phyloP scores from a whole-genome alignment of 108 stramenopile species.

The Cyclotella cryptica region DNA sequence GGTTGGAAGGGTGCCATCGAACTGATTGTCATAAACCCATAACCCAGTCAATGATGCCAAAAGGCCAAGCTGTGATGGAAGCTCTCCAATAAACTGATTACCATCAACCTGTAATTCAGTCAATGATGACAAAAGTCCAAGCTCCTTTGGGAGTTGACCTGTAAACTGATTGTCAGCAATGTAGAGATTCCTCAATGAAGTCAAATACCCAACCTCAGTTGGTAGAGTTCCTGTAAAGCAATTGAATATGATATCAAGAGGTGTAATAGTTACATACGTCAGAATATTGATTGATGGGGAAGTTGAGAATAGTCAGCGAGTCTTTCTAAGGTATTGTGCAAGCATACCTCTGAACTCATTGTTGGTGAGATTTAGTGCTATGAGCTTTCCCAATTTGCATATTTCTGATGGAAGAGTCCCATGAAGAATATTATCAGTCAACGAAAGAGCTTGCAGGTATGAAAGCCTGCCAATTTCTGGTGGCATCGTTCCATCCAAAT shows the following conservation, averaged over 20 bases:
- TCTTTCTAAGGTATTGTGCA: no score
- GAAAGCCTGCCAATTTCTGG: not conserved
- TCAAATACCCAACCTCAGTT: not conserved
- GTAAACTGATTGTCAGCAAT: not conserved
- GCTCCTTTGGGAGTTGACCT: not conserved
- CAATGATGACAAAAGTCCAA: no score
- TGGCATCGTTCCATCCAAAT: not conserved
- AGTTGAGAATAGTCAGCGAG: no score
- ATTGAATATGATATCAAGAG: no score
- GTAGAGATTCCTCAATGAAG: not conserved
- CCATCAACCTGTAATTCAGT: not conserved
- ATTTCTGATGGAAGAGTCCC: slow-evolving; percentile 8
- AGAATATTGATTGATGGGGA: no score
- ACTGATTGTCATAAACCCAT: not conserved
- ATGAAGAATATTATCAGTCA: not conserved
- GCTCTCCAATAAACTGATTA: not conserved
- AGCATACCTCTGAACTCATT: no score
- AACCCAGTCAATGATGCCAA: not conserved
- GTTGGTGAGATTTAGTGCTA: not conserved
- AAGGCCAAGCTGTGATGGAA: not conserved
- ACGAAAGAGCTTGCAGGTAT: not conserved
- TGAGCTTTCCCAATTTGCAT: not conserved
- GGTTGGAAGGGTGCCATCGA: slow-evolving; percentile 9
- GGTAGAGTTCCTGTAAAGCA: slow-evolving; percentile 7
- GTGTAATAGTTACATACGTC: no score